Percentiles rank a stretch among this genome's conserved stretches.
These are phyloP conservation scores for Colletotrichum sp. DNA, from an alignment of 2,329 filamentous ascomycete species.

Conservation along the genomic window DNA sequence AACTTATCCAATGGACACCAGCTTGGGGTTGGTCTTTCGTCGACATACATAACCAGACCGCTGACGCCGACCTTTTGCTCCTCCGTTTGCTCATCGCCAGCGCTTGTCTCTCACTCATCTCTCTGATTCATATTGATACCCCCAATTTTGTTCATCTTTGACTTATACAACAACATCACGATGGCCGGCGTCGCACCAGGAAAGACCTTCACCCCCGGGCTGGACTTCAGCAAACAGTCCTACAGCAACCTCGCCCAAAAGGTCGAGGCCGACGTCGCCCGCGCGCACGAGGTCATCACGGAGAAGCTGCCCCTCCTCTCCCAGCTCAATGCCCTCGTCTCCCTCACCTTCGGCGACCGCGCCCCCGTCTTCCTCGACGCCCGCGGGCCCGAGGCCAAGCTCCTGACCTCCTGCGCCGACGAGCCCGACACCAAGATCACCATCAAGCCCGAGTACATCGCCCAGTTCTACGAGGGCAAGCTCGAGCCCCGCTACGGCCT, in stretches of 20 bases:
- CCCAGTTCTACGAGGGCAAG: conserved; percentile 1
- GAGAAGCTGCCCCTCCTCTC: neutral
- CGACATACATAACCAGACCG: neutral
- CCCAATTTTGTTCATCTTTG: neutral
- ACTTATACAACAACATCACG: neutral
- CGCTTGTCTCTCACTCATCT: neutral
- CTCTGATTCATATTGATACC: neutral
- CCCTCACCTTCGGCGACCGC: neutral
- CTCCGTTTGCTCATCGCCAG: neutral
- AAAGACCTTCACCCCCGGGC: neutral
- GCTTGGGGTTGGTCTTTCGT: neutral
- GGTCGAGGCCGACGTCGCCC: neutral
- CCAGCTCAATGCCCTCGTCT: neutral
- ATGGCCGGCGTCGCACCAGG: neutral
- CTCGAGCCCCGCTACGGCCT: neutral
- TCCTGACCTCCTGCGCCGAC: neutral
- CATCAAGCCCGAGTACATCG: conserved; percentile 6
- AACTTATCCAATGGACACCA: neutral
- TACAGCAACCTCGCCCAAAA: neutral
- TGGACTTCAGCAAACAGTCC: neutral
- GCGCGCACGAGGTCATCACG: neutral
- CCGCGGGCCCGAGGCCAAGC: neutral
- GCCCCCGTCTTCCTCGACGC: neutral
- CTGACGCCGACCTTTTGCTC: neutral
- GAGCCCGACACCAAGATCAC: neutral